A percentile compares a stretch with the other conserved stretches of the same genome.
Conservation (phyloP, 2,329 filamentous ascomycete species). For the Sporothrix pallida region DNA sequence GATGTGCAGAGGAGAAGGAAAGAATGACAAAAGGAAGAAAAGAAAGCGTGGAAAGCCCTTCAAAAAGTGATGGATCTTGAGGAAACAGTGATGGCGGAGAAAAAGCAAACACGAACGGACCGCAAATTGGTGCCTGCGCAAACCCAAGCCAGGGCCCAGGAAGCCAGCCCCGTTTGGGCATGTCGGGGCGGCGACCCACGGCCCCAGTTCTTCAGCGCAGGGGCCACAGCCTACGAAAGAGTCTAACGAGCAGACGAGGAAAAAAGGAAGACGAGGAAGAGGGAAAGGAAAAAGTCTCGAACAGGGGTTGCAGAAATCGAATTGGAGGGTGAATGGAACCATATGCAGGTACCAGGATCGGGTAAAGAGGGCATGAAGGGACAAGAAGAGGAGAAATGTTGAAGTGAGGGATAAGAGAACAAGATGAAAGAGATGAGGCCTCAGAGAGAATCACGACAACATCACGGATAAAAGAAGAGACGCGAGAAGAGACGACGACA, state of each 20-base stretch:
- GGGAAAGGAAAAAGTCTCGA: neutral
- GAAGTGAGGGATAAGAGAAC: neutral
- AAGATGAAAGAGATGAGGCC: neutral
- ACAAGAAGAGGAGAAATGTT: neutral
- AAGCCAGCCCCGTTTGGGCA: conserved; percentile 20
- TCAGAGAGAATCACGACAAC: neutral
- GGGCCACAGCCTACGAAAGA: too few relatives aligned
- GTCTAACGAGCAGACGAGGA: neutral
- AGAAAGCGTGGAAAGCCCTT: neutral
- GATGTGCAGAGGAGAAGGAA: conserved; percentile 7
- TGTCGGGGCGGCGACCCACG: conserved; percentile 15
- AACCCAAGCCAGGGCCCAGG: too few relatives aligned
- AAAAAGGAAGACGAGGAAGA: neutral
- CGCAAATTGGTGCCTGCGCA: conserved; percentile 17
- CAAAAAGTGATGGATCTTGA: neutral
- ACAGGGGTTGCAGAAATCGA: neutral
- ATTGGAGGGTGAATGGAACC: conserved; percentile 25
- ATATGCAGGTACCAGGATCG: conserved; percentile 30
- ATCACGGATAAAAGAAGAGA: neutral
- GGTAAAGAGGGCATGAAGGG: neutral
- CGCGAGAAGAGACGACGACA: neutral
- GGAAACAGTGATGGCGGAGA: neutral
- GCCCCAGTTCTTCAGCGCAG: neutral
- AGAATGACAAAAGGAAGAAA: neutral
- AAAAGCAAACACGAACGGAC: conserved; percentile 22